A percentile compares a stretch with the other conserved stretches of the same genome.
These are phyloP conservation scores for Albophoma yamanashiensis DNA, from an alignment of 2,329 filamentous ascomycete genomes.

Conservation along the genomic window DNA sequence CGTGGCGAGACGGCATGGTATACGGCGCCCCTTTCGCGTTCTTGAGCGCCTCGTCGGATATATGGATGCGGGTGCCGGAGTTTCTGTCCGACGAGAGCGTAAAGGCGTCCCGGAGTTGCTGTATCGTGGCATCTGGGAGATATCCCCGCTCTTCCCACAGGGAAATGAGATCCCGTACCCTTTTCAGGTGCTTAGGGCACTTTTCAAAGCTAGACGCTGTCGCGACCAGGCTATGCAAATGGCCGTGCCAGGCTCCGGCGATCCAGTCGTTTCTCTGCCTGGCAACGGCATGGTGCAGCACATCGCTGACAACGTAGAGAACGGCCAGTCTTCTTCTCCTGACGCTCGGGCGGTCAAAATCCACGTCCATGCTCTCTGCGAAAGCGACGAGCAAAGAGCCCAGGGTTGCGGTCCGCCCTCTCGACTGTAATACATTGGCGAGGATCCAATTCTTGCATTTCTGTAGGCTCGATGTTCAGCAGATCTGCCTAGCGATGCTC, in stretches of 20 bases:
- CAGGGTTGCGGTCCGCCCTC: constrained; percentile 53
- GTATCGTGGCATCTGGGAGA: constrained; percentile 41
- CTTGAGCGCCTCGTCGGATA: constrained; percentile 17
- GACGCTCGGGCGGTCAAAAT: constrained; percentile 35
- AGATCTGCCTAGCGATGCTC: constrained; percentile 5
- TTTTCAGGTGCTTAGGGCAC: constrained; percentile 54
- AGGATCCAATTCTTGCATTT: constrained; percentile 83
- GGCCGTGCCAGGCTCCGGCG: constrained; percentile 43
- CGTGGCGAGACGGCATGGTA: constrained; percentile 65
- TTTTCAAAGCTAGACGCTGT: constrained; percentile 45
- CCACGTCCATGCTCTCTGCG: constrained; percentile 33
- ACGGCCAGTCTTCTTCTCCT: constrained; percentile 64
- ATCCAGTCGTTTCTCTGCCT: constrained; percentile 41
- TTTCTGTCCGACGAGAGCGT: constrained; percentile 24
- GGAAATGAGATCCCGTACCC: constrained; percentile 52
- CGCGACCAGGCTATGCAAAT: constrained; percentile 52
- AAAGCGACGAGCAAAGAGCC: constrained; percentile 68
- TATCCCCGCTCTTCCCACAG: constrained; percentile 63
- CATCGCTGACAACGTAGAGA: constrained; percentile 69
- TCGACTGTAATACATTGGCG: constrained; percentile 57
- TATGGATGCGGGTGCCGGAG: constrained; percentile 8
- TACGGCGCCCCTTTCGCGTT: constrained; percentile 51
- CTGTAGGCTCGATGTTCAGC: constrained; percentile 33
- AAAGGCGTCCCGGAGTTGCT: constrained; percentile 49
- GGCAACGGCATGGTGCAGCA: constrained; percentile 58